A percentile compares a stretch with the other conserved stretches of the same genome.
phyloP scores from a whole-genome alignment of 208 protist genomes.

The Paratrypanosoma confusum region DNA sequence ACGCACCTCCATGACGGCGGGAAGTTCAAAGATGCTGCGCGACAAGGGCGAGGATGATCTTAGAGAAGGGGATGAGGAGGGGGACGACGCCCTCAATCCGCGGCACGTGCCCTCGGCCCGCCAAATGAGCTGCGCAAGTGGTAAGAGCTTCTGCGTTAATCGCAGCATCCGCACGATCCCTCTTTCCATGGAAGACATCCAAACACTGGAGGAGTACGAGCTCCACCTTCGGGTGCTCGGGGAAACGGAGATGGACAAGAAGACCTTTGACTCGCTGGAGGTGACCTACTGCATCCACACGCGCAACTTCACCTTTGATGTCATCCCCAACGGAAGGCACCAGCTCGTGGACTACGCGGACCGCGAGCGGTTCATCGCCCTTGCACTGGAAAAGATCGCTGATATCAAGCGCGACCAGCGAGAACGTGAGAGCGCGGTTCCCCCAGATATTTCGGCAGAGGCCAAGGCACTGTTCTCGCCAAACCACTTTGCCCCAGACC shows the following conservation, averaged over 20 bases:
- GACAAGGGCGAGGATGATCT: too few relatives aligned
- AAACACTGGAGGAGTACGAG: too few relatives aligned
- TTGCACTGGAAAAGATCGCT: not conserved
- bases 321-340: not conserved
- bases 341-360: not conserved
- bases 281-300: conserved; percentile 1
- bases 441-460: not conserved
- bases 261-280: not conserved
- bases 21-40: too few relatives aligned
- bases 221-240: too few relatives aligned
- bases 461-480: conserved; percentile 36
- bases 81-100: too few relatives aligned
- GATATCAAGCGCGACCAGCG: conserved; percentile 4
- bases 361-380: not conserved
- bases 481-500: conserved; percentile 19
- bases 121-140: too few relatives aligned
- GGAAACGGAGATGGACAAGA: conserved; percentile 3
- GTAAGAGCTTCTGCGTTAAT: too few relatives aligned
- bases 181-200: too few relatives aligned
- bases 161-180: too few relatives aligned
- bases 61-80: too few relatives aligned
- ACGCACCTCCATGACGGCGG: conserved; percentile 1
- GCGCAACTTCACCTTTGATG: not conserved
- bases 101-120: too few relatives aligned
- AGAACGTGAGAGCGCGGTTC: conserved; percentile 5